These are phyloP conservation scores for Dionaea muscipula DNA, from an alignment of 179 eudicot species.

Conservation along the genomic window DNA sequence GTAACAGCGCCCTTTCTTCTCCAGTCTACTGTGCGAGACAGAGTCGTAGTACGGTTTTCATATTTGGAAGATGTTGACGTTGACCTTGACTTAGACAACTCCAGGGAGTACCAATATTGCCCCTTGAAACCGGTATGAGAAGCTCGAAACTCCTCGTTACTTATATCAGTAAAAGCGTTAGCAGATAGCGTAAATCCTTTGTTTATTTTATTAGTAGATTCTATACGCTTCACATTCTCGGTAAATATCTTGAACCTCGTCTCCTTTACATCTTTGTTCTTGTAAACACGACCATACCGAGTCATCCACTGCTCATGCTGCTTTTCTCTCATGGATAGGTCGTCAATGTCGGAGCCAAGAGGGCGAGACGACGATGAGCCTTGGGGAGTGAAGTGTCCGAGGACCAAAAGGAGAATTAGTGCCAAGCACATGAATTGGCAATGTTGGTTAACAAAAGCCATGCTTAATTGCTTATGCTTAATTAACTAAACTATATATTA, in stretches of 20 bases:
- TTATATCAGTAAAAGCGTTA: constrained; percentile 37
- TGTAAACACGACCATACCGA: constrained; percentile 17
- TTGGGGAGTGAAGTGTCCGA: too few species aligned
- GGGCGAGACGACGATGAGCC: too few species aligned
- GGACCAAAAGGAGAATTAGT: too few species aligned
- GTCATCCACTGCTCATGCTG: constrained; percentile 27
- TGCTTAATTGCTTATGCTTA: too few species aligned
- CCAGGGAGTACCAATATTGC: background rate
- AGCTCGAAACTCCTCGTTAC: constrained; percentile 37
- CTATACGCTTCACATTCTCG: constrained; percentile 19
- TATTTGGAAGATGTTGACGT: constrained; percentile 17
- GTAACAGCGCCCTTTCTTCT: constrained; percentile 44
- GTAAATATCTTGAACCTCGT: constrained; percentile 19
- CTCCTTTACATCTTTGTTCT: constrained; percentile 20
- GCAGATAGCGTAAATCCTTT: constrained; percentile 26
- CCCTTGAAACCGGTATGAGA: constrained; percentile 30
- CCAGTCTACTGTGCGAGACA: constrained; percentile 33
- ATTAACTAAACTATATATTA: too few species aligned
- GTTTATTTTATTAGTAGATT: constrained; percentile 15
- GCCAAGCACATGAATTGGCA: too few species aligned
- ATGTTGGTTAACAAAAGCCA: too few species aligned
- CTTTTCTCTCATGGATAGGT: constrained; percentile 10
- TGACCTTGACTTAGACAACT: background rate
- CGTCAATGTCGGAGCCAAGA: background rate
- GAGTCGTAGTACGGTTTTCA: constrained; percentile 19